Evolutionary conservation across 1,284 basidiomycete genomes (phyloP).

Genomic region (Irpex sp.): DNA sequence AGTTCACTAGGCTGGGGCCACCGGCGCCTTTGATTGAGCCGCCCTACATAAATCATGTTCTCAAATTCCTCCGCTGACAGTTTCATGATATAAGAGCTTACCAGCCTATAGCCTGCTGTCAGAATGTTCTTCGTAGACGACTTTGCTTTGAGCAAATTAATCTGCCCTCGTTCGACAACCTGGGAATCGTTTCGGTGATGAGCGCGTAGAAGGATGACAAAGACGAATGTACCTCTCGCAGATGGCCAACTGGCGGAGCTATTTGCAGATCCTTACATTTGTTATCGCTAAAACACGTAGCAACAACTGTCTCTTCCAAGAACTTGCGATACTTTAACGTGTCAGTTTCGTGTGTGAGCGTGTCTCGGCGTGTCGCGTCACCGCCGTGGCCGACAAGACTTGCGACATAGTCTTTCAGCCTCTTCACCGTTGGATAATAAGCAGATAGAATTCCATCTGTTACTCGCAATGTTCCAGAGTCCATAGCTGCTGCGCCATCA

Average conservation of each 20-base stretch:
- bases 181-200: conserved; percentile 29
- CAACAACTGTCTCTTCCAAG: conserved; percentile 51
- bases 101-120: conserved; percentile 71
- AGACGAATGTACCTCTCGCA: conserved; percentile 57
- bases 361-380: conserved; percentile 8
- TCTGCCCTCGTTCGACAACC: conserved; percentile 70
- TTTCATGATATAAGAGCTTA: conserved; percentile 33
- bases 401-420: conserved; percentile 51
- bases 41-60: not conserved
- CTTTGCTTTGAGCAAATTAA: conserved; percentile 49
- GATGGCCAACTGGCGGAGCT: conserved; percentile 51
- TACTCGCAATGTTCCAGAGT: not conserved
- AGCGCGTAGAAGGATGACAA: no score
- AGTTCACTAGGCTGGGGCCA: conserved; percentile 53
- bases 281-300: conserved; percentile 26
- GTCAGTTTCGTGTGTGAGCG: conserved; percentile 16
- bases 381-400: conserved; percentile 39
- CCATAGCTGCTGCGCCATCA: not conserved
- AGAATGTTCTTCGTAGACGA: conserved; percentile 62
- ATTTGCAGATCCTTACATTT: not conserved
- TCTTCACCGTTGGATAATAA: conserved; percentile 49
- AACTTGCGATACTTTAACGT: conserved; percentile 45
- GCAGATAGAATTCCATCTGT: conserved; percentile 29
- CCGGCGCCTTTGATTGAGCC: not conserved
- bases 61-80: not conserved